Base-by-base conservation (phyloP, 257 asterid species). In the Capsicum rhomboideum region DNA sequence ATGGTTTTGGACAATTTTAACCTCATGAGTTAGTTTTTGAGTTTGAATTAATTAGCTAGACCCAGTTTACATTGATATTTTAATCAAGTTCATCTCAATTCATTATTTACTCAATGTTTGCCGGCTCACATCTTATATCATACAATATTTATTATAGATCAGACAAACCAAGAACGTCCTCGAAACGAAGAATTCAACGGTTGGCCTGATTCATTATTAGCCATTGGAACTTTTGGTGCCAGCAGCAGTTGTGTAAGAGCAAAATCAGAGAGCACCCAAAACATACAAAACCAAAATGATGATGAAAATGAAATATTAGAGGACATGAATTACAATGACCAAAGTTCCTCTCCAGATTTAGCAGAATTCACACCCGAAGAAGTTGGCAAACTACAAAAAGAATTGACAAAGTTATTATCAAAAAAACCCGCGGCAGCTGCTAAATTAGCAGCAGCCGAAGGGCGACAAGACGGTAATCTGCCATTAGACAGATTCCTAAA, bases 171-270 rank as follows among this genome's bases (percentile, higher is more conserved):
- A 55, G 92, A 91, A 55, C 82, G 79, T 12, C 89, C 89, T 55
- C 87, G 87, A 11, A 91, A 90, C 66, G 96, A 91, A 83, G 94
- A 93, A 63, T 91, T 92, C 87, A 91, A 86, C 54, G 94, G 90
- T 84, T 95, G 98, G 97, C 94, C 99, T 29, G 90, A 86, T 3
- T 93, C 97, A 17, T 61, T 96, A 21, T 88, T 96, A 16, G 66
- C 99, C 3, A 96, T 96, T 11, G 99, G 99, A 69, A 96, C 99
- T 0, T 89, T 96, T 55, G 99, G 99, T 74, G 93, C 92, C 88
- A 75, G 1, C 44, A 75, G 46, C 2, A 83, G 86, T 4, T 88
- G 82, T 87, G 86, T 83, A 28, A 86, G 23, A 42, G 84, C 87
- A 56, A 88, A 84, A 4, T 85, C 78, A 89, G 90, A 87, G 21